A percentile compares a stretch with the other conserved stretches of the same genome.
These are phyloP conservation scores for Solanum chmielewskii DNA, from an alignment of 257 asterid genomes.

Conservation along the genomic window DNA sequence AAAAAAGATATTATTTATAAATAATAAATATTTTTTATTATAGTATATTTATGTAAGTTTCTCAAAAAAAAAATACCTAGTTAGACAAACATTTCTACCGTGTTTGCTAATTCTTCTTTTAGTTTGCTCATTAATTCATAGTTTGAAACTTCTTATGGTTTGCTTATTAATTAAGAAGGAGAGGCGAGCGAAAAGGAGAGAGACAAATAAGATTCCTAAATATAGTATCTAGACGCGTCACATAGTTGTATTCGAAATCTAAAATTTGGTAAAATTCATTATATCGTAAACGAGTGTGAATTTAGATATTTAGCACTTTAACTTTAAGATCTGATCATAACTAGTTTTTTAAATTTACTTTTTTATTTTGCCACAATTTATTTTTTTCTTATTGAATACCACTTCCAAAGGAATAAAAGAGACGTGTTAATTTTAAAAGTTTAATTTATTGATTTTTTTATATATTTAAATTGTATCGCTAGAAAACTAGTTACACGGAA, in stretches of 20 bases:
- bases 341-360: neutral
- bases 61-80: too few species aligned
- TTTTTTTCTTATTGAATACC: neutral
- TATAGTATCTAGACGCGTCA: too few species aligned
- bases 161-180: neutral
- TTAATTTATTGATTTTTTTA: neutral
- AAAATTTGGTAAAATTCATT: fast-evolving
- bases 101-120: neutral
- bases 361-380: neutral
- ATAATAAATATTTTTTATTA: too few species aligned
- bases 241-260: too few species aligned
- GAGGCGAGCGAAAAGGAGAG: neutral
- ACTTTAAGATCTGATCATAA: too few species aligned
- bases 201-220: neutral
- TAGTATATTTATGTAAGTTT: too few species aligned
- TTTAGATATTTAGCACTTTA: neutral
- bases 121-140: neutral
- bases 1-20: too few species aligned
- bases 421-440: neutral
- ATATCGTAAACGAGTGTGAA: neutral
- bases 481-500: neutral
- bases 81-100: too few species aligned
- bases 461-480: neutral
- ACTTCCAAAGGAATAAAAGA: neutral
- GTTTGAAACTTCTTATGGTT: neutral